Evolutionary conservation across 2,329 filamentous ascomycete genomes (phyloP), one percentile per base, ranked within the genome.

Genomic region (Diaporthe eres): DNA sequence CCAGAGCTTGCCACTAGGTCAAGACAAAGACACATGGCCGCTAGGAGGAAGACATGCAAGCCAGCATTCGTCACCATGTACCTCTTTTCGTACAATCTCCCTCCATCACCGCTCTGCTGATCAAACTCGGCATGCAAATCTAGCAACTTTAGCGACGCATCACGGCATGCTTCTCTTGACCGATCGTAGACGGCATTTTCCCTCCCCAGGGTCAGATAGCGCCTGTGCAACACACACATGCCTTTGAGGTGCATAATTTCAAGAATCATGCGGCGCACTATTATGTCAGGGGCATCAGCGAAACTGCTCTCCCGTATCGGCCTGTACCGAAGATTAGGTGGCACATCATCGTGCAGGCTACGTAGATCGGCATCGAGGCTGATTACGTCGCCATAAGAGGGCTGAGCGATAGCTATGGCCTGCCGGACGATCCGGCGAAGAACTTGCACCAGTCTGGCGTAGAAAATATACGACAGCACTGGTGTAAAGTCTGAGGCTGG

Each of bases 21-120:
- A 4, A 92, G 81, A 74, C 89, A 92, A 8, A 92, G 79, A 55
- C 92, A 87, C 88, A 91, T 92, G 17, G 89, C 87, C 0, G 90
- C 90, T 25, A 92, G 85, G 37, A 92, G 81, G 76, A 91, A 92
- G 77, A 92, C 89, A 47, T 91, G 88, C 31, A 88, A 82, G 7
- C 87, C 88, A 60, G 92, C 80, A 4, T 86, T 87, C 4, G 87
- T 87, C 10, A 91, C 80, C 83, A 92, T 88, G 81, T 88, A 90
- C 57, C 87, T 85, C 68, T 91, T 87, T 53, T 87, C 84, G 74
- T 87, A 85, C 76, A 92, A 81, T 28, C 88, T 84, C 0, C 90
- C 90, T 0, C 89, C 88, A 0, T 87, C 85, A 37, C 82, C 83
- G 22, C 83, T 84, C 79, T 88, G 87, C 58, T 83, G 80, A 60